Evolutionary conservation across 1,284 basidiomycete species (phyloP), one percentile per base, ranked within the genome.

Genomic region (Microbotryum violaceum): DNA sequence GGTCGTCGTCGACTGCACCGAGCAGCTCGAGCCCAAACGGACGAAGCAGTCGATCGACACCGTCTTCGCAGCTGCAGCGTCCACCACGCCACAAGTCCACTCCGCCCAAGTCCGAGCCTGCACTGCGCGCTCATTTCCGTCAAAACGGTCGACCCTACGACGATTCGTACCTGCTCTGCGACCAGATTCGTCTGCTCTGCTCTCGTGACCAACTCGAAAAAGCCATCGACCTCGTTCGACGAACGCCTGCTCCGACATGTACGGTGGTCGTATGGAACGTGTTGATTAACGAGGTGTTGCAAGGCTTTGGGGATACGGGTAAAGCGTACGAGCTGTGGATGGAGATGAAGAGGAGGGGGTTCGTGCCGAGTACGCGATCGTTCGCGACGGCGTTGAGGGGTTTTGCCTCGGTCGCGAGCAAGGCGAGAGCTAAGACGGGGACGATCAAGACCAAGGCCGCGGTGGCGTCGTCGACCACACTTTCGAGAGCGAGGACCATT

Each of bases 241-340:
- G 58, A 1, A 58, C 70, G 0, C 68, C 63, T 1, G 27, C 54
- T n/a, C 27, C 49, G 9, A 62, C 65, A 6, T 66, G 67, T 2
- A 67, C 62, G n/a, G 60, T 67, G 25, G 69, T 70, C 23, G 66
- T 67, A n/a, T 71, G 70, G 70, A 71, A 70, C 52, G 57, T 62
- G 29, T 54, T 71, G 46, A 61, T 71, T 44, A 59, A 67, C 50
- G 20, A 54, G 27, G 27, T 68, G 44, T 46, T 67, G 23, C 6
- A 48, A 25, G 18, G 54, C 51, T 44, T 50, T 42, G 37, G 37
- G 14, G 37, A 42, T 59, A 25, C 44, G 14, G 51, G n/a, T 6
- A 49, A 51, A 18, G 61, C 60, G 27, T 70, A 52, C 44, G 54
- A 62, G 9, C 31, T 62, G 16, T 69, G 67, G 63, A 62, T 62